These are phyloP conservation scores for Nymphaea colorata DNA, from an alignment of 164 flowering plant genomes.

Conservation along the genomic window DNA sequence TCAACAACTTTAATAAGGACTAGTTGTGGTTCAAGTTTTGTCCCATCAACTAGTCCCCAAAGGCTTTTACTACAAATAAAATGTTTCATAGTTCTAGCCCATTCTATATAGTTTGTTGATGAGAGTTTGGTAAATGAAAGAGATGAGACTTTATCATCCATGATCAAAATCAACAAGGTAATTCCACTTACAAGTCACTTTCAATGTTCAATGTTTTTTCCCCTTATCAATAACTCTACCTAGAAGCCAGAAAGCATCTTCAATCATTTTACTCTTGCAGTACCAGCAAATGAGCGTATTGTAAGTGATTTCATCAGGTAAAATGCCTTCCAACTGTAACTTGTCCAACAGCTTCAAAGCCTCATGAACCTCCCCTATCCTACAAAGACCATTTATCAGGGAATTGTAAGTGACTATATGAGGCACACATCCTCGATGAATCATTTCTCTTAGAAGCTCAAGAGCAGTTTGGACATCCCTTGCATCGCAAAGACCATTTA, in stretches of 20 bases:
- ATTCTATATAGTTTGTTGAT: too few relatives aligned
- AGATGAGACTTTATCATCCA: too few relatives aligned
- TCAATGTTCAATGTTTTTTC: too few relatives aligned
- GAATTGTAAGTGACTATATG: conserved; percentile 81
- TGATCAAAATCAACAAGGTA: too few relatives aligned
- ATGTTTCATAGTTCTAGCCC: too few relatives aligned
- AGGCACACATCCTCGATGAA: conserved; percentile 54
- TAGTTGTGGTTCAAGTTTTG: too few relatives aligned
- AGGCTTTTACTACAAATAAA: too few relatives aligned
- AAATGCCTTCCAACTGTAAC: conserved; percentile 47
- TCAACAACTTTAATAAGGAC: too few relatives aligned
- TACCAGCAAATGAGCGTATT: conserved; percentile 74
- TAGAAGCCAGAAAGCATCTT: conserved; percentile 53
- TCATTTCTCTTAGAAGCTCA: conserved; percentile 56
- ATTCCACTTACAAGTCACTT: too few relatives aligned
- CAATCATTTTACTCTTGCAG: conserved; percentile 51
- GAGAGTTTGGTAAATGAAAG: too few relatives aligned
- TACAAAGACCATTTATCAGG: conserved; percentile 81
- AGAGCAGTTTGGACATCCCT: conserved; percentile 53
- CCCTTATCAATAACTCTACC: conserved; percentile 45
- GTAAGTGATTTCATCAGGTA: conserved; percentile 66
- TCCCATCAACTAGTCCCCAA: too few relatives aligned
- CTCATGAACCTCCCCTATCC: conserved; percentile 36
- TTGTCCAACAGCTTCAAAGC: conserved; percentile 61
- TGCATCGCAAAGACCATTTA: conserved; percentile 56